Base-by-base conservation (phyloP, 1,139 yeast genomes). In the Geotrichum fermentans region DNA sequence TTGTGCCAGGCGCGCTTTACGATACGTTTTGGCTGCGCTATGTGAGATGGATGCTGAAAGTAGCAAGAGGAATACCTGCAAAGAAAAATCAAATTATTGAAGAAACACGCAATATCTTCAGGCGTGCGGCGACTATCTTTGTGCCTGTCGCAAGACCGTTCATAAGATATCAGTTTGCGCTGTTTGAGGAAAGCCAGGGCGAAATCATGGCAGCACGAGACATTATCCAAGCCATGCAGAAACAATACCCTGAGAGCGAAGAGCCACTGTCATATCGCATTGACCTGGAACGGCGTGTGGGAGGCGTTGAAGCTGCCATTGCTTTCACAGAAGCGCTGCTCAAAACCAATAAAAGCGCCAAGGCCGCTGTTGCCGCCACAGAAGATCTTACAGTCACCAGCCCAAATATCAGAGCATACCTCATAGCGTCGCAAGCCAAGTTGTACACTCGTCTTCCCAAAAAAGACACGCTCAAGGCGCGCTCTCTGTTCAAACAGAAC, bases 1-100 rank as follows among this genome's bases (percentile, higher is more conserved):
- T 83, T 4, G 69, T 79, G 4, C 67, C 77, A 0, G 72, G 80
- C 2, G 79, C 81, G 0, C 62, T 67, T 13, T 77, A 82, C 55
- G 75, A 78, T 1, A 69, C 68, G 34, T 69, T 84, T 40, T 85
- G 95, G 90, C 58, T 81, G 22, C 75, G 80, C 47, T 83, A 78
- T 59, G 68, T 79, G 1, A 73, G 83, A 26, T 72, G 72, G 72
- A 32, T 48, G 14, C 39, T 29, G 24, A 39, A 40, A 3, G 38
- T 51, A 8, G 53, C 51, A 43, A 43, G 17, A 13, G n/a, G 21
- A n/a, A 17, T 14, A 6, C 18, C 28, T 2, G 51, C 53, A 21
- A 22, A 40, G 35, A 11, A 34, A n/a, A 40, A 40, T 6, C 46
- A 50, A n/a, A n/a, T 39, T 10, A 13, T 39, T n/a, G 63, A 57